Base-by-base conservation (phyloP, 805 yeast genomes). In the Candida peoriensis region DNA sequence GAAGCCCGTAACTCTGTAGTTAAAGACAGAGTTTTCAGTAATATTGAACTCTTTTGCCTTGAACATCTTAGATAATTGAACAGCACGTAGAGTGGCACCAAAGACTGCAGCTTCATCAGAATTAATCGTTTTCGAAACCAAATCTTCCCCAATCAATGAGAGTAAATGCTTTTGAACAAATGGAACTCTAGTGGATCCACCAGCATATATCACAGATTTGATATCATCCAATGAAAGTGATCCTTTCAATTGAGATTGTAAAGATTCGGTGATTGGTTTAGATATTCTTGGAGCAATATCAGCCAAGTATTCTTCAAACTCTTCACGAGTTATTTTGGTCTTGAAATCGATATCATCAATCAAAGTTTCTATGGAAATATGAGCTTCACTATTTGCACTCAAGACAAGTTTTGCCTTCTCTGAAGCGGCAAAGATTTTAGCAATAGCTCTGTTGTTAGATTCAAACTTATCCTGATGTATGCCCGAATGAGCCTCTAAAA, bases 101-200 rank as follows among this genome's bases (percentile, higher is more conserved):
- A 85, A 69, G 11, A 86, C 96, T 34, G 86, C 86, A 29, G 97
- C 79, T 63, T 93, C 98, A 60, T 93, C 98, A 0, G 98, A 93
- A 58, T 93, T 93, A 29, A 93, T 94, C 33, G 81, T 85, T 57
- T 81, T 87, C 16, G 95, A 70, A 25, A 89, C 66, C 32, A 65
- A 54, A 3, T 75, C 80, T 14, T 74, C 75, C 1, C 81, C 86
- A 27, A 80, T 61, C 28, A 77, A 63, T 2, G 71, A 54, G 2
- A 55, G 42, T 39, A 86, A 62, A 34, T 70, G 73, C 37, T 74
- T 69, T 58, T 87, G 93, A 30, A 93, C 82, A 50, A 83, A 71
- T 12, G 98, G 98, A 20, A 87, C 84, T 56, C 98, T 76, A 6
- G 90, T 77, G 1, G 95, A 76, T 1, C 98, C 98, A 44, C 98